A percentile compares a stretch with the other conserved stretches of the same genome.
Conservation (phyloP, 495 filamentous ascomycete genomes). For the Aspergillus baeticus region DNA sequence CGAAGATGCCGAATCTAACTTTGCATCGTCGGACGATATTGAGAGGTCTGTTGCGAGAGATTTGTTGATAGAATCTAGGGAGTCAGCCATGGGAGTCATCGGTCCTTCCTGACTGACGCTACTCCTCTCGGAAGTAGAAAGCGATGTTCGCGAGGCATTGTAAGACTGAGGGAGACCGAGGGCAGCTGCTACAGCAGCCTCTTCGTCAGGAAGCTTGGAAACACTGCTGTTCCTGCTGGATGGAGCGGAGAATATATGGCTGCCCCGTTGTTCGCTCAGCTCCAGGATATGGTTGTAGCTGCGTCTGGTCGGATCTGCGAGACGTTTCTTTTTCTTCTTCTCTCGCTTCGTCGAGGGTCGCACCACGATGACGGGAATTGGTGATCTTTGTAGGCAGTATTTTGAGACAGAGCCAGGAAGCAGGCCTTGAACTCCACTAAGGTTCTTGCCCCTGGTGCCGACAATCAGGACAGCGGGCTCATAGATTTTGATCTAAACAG, state of each 20-base stretch:
- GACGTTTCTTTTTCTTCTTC: slow-evolving; percentile 89
- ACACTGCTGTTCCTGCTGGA: slow-evolving; percentile 41
- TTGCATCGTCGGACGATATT: slow-evolving; percentile 39
- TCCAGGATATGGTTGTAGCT: slow-evolving; percentile 80
- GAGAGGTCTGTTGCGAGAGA: slow-evolving; percentile 23
- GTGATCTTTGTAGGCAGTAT: slow-evolving; percentile 93
- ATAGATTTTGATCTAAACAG: slow-evolving; percentile 74
- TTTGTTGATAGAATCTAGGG: slow-evolving; percentile 29
- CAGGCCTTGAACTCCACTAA: slow-evolving; percentile 88
- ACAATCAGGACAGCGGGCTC: slow-evolving; percentile 95
- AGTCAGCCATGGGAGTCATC: slow-evolving; percentile 24
- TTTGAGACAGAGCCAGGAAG: slow-evolving; percentile 92
- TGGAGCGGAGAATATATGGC: slow-evolving; percentile 52
- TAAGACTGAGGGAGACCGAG: slow-evolving; percentile 58
- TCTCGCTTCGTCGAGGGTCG: slow-evolving; percentile 84
- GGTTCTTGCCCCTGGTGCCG: slow-evolving; percentile 81
- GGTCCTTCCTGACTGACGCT: slow-evolving; percentile 37
- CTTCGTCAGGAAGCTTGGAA: slow-evolving; percentile 53
- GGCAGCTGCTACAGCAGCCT: slow-evolving; percentile 71
- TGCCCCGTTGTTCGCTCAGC: slow-evolving; percentile 53
- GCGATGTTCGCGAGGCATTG: slow-evolving; percentile 44
- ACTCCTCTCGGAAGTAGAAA: slow-evolving; percentile 46
- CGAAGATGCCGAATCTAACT: slow-evolving; percentile 22
- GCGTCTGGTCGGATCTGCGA: slow-evolving; percentile 71
- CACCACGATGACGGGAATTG: slow-evolving; percentile 96